Percentiles rank a stretch among this genome's conserved stretches.
phyloP scores from a whole-genome alignment of 225 moss, liverwort and hornwort genomes.

The Polytrichum commune region DNA sequence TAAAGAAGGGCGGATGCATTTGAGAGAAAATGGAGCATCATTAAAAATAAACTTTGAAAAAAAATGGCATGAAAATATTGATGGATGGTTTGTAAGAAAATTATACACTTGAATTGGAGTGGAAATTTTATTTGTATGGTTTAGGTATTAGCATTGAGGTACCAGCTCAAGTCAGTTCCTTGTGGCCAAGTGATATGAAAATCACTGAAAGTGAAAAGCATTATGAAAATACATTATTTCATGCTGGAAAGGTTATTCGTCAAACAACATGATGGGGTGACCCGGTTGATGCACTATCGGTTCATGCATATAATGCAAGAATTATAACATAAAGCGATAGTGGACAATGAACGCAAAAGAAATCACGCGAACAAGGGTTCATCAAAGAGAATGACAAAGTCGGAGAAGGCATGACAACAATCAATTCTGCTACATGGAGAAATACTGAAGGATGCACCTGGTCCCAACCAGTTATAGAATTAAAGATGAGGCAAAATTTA shows the following conservation, averaged over 20 bases:
- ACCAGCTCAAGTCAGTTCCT: background rate
- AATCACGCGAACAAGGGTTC: background rate
- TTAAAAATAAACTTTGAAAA: background rate
- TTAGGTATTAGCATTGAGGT: background rate
- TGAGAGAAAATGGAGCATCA: background rate
- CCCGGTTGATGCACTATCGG: background rate
- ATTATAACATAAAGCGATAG: background rate
- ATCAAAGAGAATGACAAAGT: background rate
- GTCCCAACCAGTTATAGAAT: no score
- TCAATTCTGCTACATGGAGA: background rate
- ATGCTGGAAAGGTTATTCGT: background rate
- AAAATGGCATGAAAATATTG: background rate
- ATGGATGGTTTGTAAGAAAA: background rate
- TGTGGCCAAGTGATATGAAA: background rate
- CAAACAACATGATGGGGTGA: background rate
- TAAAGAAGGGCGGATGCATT: no score
- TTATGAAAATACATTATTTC: background rate
- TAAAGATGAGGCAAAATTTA: no score
- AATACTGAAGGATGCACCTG: background rate
- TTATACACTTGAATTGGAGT: no score
- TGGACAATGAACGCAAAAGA: background rate
- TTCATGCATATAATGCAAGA: background rate
- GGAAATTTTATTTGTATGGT: background rate
- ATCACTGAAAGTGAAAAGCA: background rate
- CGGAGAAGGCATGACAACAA: background rate